Evolutionary conservation across 192 early-diverging fungal genomes (phyloP).

Genomic region (Coemansia sp.): DNA sequence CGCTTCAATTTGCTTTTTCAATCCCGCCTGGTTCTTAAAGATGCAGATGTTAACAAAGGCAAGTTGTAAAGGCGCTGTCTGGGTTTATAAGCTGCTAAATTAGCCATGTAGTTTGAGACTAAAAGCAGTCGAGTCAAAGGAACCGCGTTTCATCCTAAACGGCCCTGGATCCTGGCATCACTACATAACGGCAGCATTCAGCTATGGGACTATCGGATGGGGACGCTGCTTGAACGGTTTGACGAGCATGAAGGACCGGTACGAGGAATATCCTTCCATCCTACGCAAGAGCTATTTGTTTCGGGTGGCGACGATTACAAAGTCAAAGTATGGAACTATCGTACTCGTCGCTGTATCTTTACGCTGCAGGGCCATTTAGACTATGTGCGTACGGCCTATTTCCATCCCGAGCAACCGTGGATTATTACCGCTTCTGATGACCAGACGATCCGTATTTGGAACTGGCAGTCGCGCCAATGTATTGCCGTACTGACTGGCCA

Average conservation of each 20-base stretch:
- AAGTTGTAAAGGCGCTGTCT: too few species aligned
- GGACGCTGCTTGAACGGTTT: slow-evolving; percentile 94
- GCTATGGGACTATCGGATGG: slow-evolving; percentile 99
- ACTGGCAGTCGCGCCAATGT: slow-evolving; percentile 98
- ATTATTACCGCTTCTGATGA: slow-evolving; percentile 96
- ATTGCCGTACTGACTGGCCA: slow-evolving; percentile 97
- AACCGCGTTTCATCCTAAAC: slow-evolving; percentile 92
- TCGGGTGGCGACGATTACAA: slow-evolving; percentile 99
- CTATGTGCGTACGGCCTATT: slow-evolving; percentile 94
- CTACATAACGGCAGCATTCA: slow-evolving; percentile 97
- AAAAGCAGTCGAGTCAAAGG: slow-evolving; percentile 98
- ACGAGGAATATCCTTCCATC: slow-evolving; percentile 93
- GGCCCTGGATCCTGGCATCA: slow-evolving; percentile 97
- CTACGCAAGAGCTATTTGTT: slow-evolving; percentile 93
- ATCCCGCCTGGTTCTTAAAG: too few species aligned
- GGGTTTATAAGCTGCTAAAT: background rate
- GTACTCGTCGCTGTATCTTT: slow-evolving; percentile 91
- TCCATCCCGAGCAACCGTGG: slow-evolving; percentile 98
- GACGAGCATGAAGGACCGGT: slow-evolving; percentile 99
- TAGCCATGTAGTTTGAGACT: slow-evolving; percentile 82
- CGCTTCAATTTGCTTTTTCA: too few species aligned
- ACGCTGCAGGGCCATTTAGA: slow-evolving; percentile 98
- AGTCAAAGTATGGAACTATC: slow-evolving; percentile 99
- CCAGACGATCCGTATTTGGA: slow-evolving; percentile 99
- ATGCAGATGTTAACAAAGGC: too few species aligned